These are phyloP conservation scores for Saturnispora hagleri DNA, from an alignment of 805 yeast genomes.

Conservation along the genomic window DNA sequence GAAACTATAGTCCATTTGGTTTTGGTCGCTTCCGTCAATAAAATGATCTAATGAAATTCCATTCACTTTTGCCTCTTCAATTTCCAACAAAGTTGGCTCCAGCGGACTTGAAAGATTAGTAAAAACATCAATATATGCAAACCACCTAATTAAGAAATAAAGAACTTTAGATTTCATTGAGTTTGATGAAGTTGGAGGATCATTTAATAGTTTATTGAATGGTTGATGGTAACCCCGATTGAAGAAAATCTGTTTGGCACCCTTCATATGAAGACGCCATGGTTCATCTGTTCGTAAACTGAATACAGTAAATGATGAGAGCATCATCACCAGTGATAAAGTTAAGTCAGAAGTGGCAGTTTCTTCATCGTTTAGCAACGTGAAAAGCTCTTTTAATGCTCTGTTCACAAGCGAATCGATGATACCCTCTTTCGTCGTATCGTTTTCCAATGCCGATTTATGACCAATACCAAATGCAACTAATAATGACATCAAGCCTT, in stretches of 20 bases:
- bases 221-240: slow-evolving; percentile 39
- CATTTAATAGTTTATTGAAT: slow-evolving; percentile 19
- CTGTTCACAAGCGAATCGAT: slow-evolving; percentile 46
- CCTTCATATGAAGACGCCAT: slow-evolving; percentile 59
- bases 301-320: slow-evolving; percentile 47
- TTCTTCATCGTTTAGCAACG: slow-evolving; percentile 38
- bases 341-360: slow-evolving; percentile 60
- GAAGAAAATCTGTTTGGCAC: slow-evolving; percentile 56
- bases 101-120: slow-evolving; percentile 51
- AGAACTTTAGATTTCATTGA: slow-evolving; percentile 30
- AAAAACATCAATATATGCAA: slow-evolving; percentile 55
- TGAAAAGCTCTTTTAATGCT: slow-evolving; percentile 48
- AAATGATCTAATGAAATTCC: background rate
- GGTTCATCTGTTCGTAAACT: slow-evolving; percentile 34
- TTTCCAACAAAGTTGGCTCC: slow-evolving; percentile 22
- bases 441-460: slow-evolving; percentile 18
- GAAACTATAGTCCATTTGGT: slow-evolving; percentile 25
- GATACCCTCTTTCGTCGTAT: slow-evolving; percentile 26
- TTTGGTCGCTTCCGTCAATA: background rate
- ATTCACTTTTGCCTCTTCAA: slow-evolving; percentile 7
- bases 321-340: slow-evolving; percentile 48
- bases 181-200: slow-evolving; percentile 11
- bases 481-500: slow-evolving; percentile 47
- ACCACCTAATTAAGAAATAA: slow-evolving; percentile 58
- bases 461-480: slow-evolving; percentile 43